phyloP scores from a whole-genome alignment of 2,329 filamentous ascomycete genomes.

The Aspergillus niger region DNA sequence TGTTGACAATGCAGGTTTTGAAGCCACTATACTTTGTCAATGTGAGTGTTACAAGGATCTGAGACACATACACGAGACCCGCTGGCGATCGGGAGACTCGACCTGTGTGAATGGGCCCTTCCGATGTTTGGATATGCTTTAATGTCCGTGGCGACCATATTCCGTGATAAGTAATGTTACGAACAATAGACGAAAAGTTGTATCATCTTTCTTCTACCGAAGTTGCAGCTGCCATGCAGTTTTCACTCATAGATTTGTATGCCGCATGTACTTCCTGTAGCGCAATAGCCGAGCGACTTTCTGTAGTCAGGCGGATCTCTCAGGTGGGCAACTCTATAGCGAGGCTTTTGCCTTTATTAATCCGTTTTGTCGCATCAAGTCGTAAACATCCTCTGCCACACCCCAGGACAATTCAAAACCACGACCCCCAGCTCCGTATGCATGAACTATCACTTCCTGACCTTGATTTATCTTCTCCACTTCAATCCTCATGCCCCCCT shows the following conservation, averaged over 20 bases:
- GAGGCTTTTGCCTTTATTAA: constrained; percentile 26
- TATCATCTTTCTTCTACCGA: background rate
- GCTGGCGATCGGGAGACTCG: background rate
- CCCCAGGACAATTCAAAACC: constrained; percentile 65
- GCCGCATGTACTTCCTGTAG: background rate
- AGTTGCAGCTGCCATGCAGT: background rate
- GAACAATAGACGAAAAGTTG: background rate
- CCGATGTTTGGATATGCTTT: background rate
- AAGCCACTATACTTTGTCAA: background rate
- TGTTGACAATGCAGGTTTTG: background rate
- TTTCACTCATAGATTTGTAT: background rate
- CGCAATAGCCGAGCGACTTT: background rate
- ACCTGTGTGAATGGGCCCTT: background rate
- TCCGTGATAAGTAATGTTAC: background rate
- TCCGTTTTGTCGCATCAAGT: constrained; percentile 38
- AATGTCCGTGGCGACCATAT: background rate
- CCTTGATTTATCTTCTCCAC: constrained; percentile 44
- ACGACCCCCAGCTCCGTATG: constrained; percentile 63
- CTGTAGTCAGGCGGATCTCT: background rate
- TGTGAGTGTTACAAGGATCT: background rate
- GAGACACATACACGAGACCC: background rate
- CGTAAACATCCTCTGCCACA: constrained; percentile 54
- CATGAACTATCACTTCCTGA: constrained; percentile 48
- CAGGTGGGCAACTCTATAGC: constrained; percentile 19
- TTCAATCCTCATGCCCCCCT: constrained; percentile 56